A percentile compares a stretch with the other conserved stretches of the same genome.
Conservation (phyloP, 2,329 filamentous ascomycete genomes). For the Curvularia spicifera region DNA sequence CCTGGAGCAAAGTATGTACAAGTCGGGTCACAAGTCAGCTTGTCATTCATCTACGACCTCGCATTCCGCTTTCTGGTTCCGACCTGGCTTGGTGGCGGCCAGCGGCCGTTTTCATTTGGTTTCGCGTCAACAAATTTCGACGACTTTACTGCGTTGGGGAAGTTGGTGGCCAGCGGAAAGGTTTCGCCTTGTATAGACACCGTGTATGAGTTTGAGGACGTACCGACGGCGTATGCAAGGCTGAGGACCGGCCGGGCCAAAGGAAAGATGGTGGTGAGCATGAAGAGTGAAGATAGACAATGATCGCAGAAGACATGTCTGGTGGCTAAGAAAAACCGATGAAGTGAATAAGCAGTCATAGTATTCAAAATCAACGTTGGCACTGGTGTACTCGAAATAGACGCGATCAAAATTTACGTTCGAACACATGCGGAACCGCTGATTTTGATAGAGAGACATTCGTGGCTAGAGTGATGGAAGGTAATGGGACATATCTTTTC, state of each 20-base stretch:
- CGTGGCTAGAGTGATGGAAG: too few relatives aligned
- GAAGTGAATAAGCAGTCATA: too few relatives aligned
- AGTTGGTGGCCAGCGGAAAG: constrained; percentile 63
- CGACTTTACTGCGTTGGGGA: constrained; percentile 52
- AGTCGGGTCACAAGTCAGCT: constrained; percentile 27
- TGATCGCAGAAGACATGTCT: background rate
- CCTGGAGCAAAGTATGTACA: constrained; percentile 28
- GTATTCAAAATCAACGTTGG: too few relatives aligned
- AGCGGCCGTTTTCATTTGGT: constrained; percentile 51
- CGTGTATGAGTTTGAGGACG: constrained; percentile 60
- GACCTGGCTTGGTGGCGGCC: constrained; percentile 57
- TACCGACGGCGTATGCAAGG: constrained; percentile 61
- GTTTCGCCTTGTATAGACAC: constrained; percentile 63
- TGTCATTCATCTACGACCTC: constrained; percentile 24
- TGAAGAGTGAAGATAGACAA: background rate
- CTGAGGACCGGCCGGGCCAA: constrained; percentile 60
- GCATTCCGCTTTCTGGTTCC: constrained; percentile 30
- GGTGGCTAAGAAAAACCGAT: background rate
- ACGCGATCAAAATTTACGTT: too few relatives aligned
- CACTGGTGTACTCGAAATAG: too few relatives aligned
- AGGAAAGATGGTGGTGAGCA: constrained; percentile 62
- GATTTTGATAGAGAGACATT: too few relatives aligned
- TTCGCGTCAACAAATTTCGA: constrained; percentile 26
- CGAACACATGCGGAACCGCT: too few relatives aligned
- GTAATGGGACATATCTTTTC: too few relatives aligned